These are phyloP conservation scores for Senna tora DNA, from an alignment of 306 rosid species.

Conservation along the genomic window DNA sequence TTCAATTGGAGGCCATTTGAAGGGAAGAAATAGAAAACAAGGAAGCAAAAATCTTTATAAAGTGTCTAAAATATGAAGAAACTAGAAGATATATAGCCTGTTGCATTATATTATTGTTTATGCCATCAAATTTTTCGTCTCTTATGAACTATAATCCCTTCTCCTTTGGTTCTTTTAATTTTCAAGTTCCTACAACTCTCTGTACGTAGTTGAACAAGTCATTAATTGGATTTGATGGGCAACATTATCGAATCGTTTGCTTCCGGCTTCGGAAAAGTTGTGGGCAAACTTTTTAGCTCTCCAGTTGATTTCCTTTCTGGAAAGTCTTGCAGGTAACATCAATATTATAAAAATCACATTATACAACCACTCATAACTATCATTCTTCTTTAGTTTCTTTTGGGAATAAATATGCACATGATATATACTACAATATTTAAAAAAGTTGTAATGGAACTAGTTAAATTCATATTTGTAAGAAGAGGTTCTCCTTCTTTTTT, in stretches of 20 bases:
- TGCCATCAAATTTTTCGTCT: too few relatives aligned
- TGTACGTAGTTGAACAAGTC: background rate
- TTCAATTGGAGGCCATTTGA: background rate
- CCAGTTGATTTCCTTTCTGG: slow-evolving; percentile 69
- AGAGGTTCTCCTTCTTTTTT: background rate
- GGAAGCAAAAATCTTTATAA: too few relatives aligned
- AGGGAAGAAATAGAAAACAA: background rate
- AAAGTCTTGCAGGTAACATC: slow-evolving; percentile 67
- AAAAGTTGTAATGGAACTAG: too few relatives aligned
- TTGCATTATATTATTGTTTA: too few relatives aligned
- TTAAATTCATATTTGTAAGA: too few relatives aligned
- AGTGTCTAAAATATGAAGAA: too few relatives aligned
- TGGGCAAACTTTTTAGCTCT: slow-evolving; percentile 56
- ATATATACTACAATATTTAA: too few relatives aligned
- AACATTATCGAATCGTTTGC: slow-evolving; percentile 55
- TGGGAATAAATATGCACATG: background rate
- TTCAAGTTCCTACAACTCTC: slow-evolving; percentile 12
- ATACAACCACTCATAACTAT: background rate
- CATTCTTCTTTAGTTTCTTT: background rate
- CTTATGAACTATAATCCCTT: background rate
- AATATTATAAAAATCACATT: background rate
- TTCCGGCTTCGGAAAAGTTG: slow-evolving; percentile 49
- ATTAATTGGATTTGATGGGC: slow-evolving; percentile 48
- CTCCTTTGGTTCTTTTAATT: background rate
- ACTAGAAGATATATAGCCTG: too few relatives aligned